A percentile compares a stretch with the other conserved stretches of the same genome.
phyloP scores from a whole-genome alignment of 305 asterid genomes.

The Rubia tinctorum region DNA sequence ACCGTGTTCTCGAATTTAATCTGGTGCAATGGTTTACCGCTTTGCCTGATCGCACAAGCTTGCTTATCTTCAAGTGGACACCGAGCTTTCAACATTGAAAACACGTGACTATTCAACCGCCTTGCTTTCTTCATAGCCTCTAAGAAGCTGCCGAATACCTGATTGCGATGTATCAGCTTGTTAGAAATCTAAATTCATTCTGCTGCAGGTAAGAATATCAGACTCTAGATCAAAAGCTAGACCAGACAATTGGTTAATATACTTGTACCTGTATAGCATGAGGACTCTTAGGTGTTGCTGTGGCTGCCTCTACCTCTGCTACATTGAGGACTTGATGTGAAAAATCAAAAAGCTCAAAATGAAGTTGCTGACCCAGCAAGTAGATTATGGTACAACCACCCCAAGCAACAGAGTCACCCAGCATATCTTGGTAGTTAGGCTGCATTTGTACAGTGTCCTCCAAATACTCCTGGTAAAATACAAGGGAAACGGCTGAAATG shows the following conservation, averaged over 20 bases:
- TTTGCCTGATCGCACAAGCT: constrained; percentile 96
- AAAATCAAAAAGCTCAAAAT: constrained; percentile 91
- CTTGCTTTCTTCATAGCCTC: constrained; percentile 98
- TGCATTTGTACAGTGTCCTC: constrained; percentile 70
- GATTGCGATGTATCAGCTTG: constrained; percentile 17
- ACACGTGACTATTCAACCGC: constrained; percentile 85
- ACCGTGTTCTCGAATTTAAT: constrained; percentile 91
- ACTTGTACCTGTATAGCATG: constrained; percentile 52
- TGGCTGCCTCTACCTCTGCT: constrained; percentile 85
- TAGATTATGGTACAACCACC: constrained; percentile 97
- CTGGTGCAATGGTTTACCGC: constrained; percentile 91
- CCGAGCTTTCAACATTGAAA: constrained; percentile 93
- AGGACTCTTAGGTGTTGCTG: constrained; percentile 52
- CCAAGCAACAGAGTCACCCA: constrained; percentile 99
- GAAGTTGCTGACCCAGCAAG: constrained; percentile 94
- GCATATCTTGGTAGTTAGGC: constrained; percentile 55
- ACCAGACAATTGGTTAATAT: neutral
- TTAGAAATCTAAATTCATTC: constrained; percentile 12
- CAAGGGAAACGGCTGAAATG: neutral
- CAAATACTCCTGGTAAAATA: constrained; percentile 74
- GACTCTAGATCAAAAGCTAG: neutral
- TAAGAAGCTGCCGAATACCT: constrained; percentile 63
- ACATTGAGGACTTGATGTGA: constrained; percentile 97
- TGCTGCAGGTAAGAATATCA: neutral
- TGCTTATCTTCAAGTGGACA: constrained; percentile 99